These are phyloP conservation scores for Aquilaria agallochum DNA, from an alignment of 441 rosid species.

Conservation along the genomic window DNA sequence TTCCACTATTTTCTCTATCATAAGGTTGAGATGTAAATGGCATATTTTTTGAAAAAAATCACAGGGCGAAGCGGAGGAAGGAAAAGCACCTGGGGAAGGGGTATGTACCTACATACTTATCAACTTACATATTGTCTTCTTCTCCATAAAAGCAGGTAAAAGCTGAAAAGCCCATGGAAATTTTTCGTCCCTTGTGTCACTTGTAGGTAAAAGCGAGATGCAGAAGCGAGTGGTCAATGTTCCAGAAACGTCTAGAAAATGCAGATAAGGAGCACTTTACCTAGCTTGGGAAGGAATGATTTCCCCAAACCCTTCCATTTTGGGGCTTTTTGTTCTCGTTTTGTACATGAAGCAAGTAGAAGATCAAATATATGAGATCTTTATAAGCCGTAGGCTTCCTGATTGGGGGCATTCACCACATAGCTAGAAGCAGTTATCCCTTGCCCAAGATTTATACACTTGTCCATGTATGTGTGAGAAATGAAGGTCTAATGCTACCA, in stretches of 20 bases:
- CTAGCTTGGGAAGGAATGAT: conserved; percentile 27
- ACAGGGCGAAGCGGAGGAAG: conserved; percentile 50
- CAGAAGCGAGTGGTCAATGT: conserved; percentile 59
- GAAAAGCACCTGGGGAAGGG: conserved; percentile 72
- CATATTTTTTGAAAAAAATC: conserved; percentile 8
- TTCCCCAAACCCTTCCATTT: not conserved
- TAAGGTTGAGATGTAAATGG: too few relatives aligned
- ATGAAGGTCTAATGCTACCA: too few relatives aligned
- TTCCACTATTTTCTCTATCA: too few relatives aligned
- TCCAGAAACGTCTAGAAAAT: conserved; percentile 45
- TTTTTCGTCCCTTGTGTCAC: not conserved
- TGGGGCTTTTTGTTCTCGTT: not conserved
- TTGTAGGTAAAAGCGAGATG: conserved; percentile 64
- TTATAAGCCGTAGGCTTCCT: conserved; percentile 1
- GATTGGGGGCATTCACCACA: not conserved
- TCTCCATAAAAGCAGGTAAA: not conserved
- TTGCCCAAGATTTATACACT: too few relatives aligned
- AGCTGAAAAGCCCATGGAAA: not conserved
- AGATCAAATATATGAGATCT: not conserved
- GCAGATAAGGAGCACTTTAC: conserved; percentile 52
- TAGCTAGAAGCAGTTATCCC: too few relatives aligned
- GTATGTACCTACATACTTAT: conserved; percentile 25
- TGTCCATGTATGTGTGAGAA: too few relatives aligned
- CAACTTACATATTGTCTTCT: not conserved
- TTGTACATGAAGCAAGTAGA: conserved; percentile 23